Conservation (phyloP, 495 filamentous ascomycete species). For the Choiromyces venosus region DNA sequence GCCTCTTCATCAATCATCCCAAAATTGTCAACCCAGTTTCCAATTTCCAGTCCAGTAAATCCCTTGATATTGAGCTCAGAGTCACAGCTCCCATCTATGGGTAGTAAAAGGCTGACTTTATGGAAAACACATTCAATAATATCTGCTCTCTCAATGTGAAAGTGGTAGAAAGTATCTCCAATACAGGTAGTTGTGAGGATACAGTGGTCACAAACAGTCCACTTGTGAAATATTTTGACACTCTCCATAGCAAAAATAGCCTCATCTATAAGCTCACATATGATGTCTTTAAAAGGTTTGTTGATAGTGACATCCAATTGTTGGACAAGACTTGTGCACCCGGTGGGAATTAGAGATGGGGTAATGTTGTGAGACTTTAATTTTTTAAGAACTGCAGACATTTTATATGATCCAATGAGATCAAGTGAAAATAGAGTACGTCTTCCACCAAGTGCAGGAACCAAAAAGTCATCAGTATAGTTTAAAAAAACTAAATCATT, state of each 20-base stretch:
- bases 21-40: too few species aligned
- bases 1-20: too few species aligned
- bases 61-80: background rate
- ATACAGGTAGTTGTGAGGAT: background rate
- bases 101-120: background rate
- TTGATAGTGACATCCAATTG: slow-evolving; percentile 2
- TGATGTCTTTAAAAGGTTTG: background rate
- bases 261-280: slow-evolving; percentile 6
- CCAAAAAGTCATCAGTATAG: slow-evolving; percentile 6
- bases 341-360: slow-evolving; percentile 1
- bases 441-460: slow-evolving; percentile 5
- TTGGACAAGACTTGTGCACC: slow-evolving; percentile 7
- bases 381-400: background rate
- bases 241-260: background rate
- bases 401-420: slow-evolving; percentile 8
- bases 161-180: slow-evolving; percentile 9
- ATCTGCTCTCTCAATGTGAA: background rate
- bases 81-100: background rate
- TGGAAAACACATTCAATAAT: background rate
- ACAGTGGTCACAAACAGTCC: background rate
- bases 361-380: slow-evolving; percentile 6
- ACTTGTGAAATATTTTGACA: slow-evolving; percentile 6
- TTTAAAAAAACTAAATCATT: background rate
- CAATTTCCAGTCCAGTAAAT: background rate
- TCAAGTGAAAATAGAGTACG: slow-evolving; percentile 3